Base-by-base conservation (phyloP, 768 basidiomycete genomes). In the Piloderma croceum region DNA sequence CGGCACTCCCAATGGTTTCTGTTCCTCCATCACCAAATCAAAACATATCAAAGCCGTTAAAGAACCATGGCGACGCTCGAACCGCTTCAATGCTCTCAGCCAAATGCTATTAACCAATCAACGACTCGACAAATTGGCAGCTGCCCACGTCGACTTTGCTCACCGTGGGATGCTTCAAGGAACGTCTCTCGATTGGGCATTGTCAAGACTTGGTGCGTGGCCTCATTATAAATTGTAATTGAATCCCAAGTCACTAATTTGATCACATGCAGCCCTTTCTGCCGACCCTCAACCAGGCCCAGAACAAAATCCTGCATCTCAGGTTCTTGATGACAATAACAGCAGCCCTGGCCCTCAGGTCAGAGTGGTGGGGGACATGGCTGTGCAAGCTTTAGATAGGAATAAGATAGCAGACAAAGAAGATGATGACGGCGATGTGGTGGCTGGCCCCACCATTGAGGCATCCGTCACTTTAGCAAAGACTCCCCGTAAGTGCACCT, bases 11-110 rank as follows among this genome's bases (percentile, higher is more conserved):
- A 64, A 65, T 34, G 60, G 66, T 0, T 53, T 67, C 2, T 66
- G 64, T 33, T 62, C 56, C 0, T 67, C 58, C 0, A 67, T 65
- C 10, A 67, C 57, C 0, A 63, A 68, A 18, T 53, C 52, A 0
- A 61, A 59, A 19, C 65, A 64, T 25, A 62, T 65, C 35, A 59
- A 52, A 7, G 61, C 59, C 4, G 60, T 69, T 3, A 68, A 68
- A 37, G 31, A 62, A 25, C 65, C 62, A 1, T 68, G 56, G 37
- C 39, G 48, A 1, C 41, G 44, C 1, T 64, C 62, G 0, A 67
- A 49, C 38, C 15, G 39, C 3, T 49, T 49, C n/a, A 34, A 56
- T 5, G 51, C 63, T 0, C 51, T 68, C 1, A 35, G 45, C 2
- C 62, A 66, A 27, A 68, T 68, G 47, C 55, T 65, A 0, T 15